Evolutionary conservation across 2,329 filamentous ascomycete species (phyloP).

Genomic region (Saccharata proteae): DNA sequence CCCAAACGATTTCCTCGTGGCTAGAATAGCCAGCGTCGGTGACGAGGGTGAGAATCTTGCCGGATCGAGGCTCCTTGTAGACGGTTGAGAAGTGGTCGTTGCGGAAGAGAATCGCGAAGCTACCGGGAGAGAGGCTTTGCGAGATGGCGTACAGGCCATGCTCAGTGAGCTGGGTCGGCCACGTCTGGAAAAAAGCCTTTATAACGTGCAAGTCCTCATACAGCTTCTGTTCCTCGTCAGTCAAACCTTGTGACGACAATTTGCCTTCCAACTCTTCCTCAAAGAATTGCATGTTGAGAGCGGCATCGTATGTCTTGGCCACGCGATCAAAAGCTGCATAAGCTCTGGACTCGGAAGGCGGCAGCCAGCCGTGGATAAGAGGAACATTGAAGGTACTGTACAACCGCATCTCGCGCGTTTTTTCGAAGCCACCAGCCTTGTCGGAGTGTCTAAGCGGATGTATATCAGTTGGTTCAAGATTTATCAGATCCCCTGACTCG

Average conservation of each 20-base stretch:
- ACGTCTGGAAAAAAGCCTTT: conserved; percentile 65
- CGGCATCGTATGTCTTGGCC: conserved; percentile 80
- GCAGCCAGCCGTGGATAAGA: conserved; percentile 87
- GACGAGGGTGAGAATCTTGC: conserved; percentile 68
- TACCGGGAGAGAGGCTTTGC: conserved; percentile 58
- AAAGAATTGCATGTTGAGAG: conserved; percentile 75
- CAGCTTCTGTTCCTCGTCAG: conserved; percentile 60
- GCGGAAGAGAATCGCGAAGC: conserved; percentile 82
- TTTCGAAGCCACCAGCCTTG: conserved; percentile 66
- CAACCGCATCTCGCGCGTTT: conserved; percentile 77
- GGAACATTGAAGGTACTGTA: conserved; percentile 85
- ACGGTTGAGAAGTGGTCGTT: conserved; percentile 96
- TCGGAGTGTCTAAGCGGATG: conserved; percentile 12
- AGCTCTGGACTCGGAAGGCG: conserved; percentile 51
- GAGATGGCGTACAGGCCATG: conserved; percentile 68
- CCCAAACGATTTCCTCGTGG: conserved; percentile 92
- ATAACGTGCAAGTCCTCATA: conserved; percentile 78
- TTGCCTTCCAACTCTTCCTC: conserved; percentile 83
- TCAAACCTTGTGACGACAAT: conserved; percentile 51
- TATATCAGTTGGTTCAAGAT: conserved; percentile 20
- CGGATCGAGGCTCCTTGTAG: conserved; percentile 72
- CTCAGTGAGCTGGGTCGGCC: conserved; percentile 76
- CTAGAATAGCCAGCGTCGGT: conserved; percentile 84
- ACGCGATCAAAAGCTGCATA: conserved; percentile 60
- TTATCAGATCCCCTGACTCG: too few species aligned